Base-by-base conservation (phyloP, 2,329 filamentous ascomycete genomes). In the Ceratocystis smalleyi region DNA sequence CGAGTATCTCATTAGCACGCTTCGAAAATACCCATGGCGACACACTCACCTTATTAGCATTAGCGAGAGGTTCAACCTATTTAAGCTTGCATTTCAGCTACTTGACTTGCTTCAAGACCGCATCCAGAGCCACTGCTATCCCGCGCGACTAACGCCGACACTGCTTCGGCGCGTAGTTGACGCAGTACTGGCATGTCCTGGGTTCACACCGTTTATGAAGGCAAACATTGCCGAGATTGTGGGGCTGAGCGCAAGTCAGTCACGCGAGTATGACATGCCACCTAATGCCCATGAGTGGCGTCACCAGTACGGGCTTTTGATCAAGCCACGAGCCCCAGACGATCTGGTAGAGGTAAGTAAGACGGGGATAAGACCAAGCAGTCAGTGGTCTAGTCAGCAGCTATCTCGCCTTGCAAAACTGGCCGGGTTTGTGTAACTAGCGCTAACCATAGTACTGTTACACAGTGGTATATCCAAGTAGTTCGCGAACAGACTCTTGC, bases 11-110 rank as follows among this genome's bases (percentile, higher is more conserved):
- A 84, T 87, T 68, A 84, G 81, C 70, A 85, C 81, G 0, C 70
- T 84, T 45, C 79, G 78, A 66, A 83, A 86, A 75, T 77, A 84
- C 54, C 84, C 84, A 0, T 87, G 84, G 84, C 77, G 81, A 66
- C 76, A 78, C 71, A 76, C 82, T 1, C 72, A 81, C 2, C 69
- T 76, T 63, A 81, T 86, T 73, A 86, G 81, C 6, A 74, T 86
- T 59, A 73, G 75, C 64, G 79, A 86, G 71, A 81, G 83, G 0
- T 73, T 78, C 54, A 72, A 76, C 6, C 73, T 86, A 30, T 83
- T 78, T 69, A 74, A 78, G 10, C 74, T 80, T 0, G 78, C 80
- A 1, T 70, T 76, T 45, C 74, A 77, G 65, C 75, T 86, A 35
- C 70, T 84, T 40, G 70, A 70, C 0, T 71, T 78, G 0, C 75